Percentiles rank a stretch among this genome's conserved stretches.
Conservation (phyloP, 176 grass and related monocot genomes). For the Ensete ventricosum region DNA sequence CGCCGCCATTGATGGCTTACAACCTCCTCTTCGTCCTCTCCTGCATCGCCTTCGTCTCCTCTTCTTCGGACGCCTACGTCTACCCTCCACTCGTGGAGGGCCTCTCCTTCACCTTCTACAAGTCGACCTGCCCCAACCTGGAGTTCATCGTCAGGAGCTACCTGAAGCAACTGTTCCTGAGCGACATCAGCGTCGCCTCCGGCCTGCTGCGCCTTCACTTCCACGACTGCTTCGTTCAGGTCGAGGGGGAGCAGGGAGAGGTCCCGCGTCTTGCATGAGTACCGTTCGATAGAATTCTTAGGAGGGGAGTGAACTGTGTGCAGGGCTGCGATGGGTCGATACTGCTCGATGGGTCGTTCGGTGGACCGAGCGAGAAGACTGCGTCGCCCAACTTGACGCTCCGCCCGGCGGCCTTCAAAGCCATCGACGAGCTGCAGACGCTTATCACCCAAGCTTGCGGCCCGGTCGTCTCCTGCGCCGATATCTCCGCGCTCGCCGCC, state of each 20-base stretch:
- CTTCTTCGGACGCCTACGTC: neutral
- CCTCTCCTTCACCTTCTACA: conserved; percentile 11
- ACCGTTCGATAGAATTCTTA: no score
- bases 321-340: no score
- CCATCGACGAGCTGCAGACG: no score
- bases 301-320: no score
- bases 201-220: conserved; percentile 48
- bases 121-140: conserved; percentile 25
- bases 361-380: no score
- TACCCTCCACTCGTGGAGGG: conserved; percentile 5
- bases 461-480: no score
- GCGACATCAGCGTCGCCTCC: conserved; percentile 15
- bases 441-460: no score
- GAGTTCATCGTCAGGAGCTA: conserved; percentile 22
- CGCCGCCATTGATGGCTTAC: neutral
- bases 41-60: neutral
- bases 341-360: no score
- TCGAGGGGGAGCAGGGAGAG: neutral
- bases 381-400: no score
- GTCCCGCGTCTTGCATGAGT: no score
- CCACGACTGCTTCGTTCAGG: conserved; percentile 39
- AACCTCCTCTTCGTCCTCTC: neutral
- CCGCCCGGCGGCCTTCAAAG: no score
- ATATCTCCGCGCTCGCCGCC: no score
- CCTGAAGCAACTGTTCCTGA: neutral